Evolutionary conservation across 2,329 filamentous ascomycete genomes (phyloP), one percentile per base, ranked within the genome.

Genomic region (Neonectria coccinea): DNA sequence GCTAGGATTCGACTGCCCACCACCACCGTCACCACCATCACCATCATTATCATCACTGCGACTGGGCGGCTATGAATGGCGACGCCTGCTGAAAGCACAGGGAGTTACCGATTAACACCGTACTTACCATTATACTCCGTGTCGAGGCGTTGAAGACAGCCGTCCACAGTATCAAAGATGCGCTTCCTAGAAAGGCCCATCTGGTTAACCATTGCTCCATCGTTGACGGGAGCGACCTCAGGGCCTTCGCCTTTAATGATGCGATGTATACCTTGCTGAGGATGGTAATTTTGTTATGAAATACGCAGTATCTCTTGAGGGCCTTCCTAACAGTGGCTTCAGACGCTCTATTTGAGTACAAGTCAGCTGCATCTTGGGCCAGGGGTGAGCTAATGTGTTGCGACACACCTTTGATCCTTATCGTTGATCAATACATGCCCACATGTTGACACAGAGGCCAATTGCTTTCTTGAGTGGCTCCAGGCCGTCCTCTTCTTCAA

Each of bases 131-230:
- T 85, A 75, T 89, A 89, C 72, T 71, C 70, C 8, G 76, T 86
- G 45, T 82, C 83, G 29, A 90, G 79, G 27, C 87, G 78, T 61
- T 80, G 75, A 11, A 88, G 79, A 59, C 84, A 88, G 44, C 81
- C 84, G 25, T 91, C 84, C 16, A 92, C 89, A 0, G 87, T 85
- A 68, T 89, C 85, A 72, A 91, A 87, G 70, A 92, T 90, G 62
- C 88, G 85, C 71, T 86, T 86, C 45, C 89, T 81, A 18, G 84
- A 88, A 27, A 91, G 79, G 0, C 89, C 89, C 27, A 77, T 75
- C 63, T 75, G 74, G 25, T 77, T 78, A 42, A 78, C 75, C 8
- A 71, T 45, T 1, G 71, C 56, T 4, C 75, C 75, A 12, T 76
- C 74, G 53, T 77, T 76, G 31, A 75, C 69, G 42, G 81, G 79